These are phyloP conservation scores for Pontederia paniculata DNA, from an alignment of 176 grass and related monocot genomes.

Conservation along the genomic window DNA sequence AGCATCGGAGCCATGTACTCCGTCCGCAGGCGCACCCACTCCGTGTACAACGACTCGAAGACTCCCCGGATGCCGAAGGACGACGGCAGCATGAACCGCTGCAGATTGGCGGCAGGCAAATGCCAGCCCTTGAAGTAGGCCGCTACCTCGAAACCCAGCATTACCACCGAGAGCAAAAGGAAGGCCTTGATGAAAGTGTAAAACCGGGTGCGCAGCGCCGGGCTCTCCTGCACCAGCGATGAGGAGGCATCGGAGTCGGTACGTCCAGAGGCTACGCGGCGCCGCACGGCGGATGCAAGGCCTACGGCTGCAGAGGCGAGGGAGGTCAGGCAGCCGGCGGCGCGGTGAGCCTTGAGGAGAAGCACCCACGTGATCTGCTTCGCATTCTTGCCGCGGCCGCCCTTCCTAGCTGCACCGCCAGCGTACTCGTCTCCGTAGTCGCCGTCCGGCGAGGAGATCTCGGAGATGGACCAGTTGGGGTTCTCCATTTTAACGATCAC, in stretches of 20 bases:
- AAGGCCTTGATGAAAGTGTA: slow-evolving; percentile 2
- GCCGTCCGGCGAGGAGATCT: slow-evolving; percentile 3
- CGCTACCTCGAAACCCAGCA: neutral
- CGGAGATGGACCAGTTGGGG: slow-evolving; percentile 7
- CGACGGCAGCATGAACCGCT: neutral
- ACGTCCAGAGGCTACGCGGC: neutral
- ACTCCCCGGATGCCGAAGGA: neutral
- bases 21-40: neutral
- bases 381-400: neutral
- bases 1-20: neutral
- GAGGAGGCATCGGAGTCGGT: neutral
- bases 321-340: neutral
- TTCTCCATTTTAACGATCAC: slow-evolving; percentile 14
- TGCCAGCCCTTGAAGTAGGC: slow-evolving; percentile 8
- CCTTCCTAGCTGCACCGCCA: neutral
- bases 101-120: neutral
- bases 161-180: neutral
- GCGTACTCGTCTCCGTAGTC: neutral
- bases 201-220: neutral
- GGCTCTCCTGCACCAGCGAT: slow-evolving; percentile 1
- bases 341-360: neutral
- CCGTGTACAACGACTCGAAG: neutral
- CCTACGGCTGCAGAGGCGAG: slow-evolving; percentile 3
- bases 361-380: slow-evolving; percentile 2
- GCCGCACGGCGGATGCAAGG: slow-evolving; percentile 1